Percentiles rank a stretch among this genome's conserved stretches.
Conservation (phyloP, 2,329 filamentous ascomycete species). For the Ciborinia camelliae region DNA sequence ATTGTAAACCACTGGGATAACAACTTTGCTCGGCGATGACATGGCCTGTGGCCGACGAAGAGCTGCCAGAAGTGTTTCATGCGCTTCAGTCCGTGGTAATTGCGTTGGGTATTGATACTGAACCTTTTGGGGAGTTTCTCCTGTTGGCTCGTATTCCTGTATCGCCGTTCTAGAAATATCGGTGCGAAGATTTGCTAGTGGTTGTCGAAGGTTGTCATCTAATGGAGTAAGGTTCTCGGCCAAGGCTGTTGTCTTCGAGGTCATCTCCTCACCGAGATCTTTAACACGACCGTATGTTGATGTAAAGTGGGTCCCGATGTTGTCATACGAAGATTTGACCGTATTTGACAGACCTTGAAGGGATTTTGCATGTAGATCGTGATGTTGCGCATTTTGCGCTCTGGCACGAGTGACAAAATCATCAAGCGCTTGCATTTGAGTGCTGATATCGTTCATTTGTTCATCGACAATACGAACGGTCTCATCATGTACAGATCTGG, state of each 20-base stretch:
- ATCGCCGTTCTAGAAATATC: constrained; percentile 63
- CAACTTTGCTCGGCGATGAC: constrained; percentile 36
- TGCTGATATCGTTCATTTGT: constrained; percentile 81
- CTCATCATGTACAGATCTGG: constrained; percentile 84
- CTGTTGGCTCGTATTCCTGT: constrained; percentile 79
- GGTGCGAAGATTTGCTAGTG: constrained; percentile 67
- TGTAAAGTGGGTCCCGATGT: constrained; percentile 67
- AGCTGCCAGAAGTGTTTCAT: constrained; percentile 54
- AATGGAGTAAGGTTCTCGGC: constrained; percentile 61
- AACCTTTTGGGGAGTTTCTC: constrained; percentile 77
- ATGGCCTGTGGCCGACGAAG: constrained; percentile 40
- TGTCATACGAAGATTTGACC: constrained; percentile 70
- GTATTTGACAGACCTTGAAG: constrained; percentile 63
- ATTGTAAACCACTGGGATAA: constrained; percentile 37
- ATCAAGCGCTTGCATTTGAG: constrained; percentile 86
- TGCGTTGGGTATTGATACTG: constrained; percentile 76
- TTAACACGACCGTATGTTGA: constrained; percentile 65
- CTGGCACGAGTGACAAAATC: constrained; percentile 83
- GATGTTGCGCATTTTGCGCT: constrained; percentile 74
- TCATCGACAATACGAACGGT: constrained; percentile 86
- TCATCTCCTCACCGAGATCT: constrained; percentile 65
- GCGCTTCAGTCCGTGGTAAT: constrained; percentile 70
- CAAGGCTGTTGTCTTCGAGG: constrained; percentile 55
- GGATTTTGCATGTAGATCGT: constrained; percentile 64
- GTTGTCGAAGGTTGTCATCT: constrained; percentile 58